A percentile compares a stretch with the other conserved stretches of the same genome.
phyloP scores from a whole-genome alignment of 768 basidiomycete species.

The Boletus rubescentipes region DNA sequence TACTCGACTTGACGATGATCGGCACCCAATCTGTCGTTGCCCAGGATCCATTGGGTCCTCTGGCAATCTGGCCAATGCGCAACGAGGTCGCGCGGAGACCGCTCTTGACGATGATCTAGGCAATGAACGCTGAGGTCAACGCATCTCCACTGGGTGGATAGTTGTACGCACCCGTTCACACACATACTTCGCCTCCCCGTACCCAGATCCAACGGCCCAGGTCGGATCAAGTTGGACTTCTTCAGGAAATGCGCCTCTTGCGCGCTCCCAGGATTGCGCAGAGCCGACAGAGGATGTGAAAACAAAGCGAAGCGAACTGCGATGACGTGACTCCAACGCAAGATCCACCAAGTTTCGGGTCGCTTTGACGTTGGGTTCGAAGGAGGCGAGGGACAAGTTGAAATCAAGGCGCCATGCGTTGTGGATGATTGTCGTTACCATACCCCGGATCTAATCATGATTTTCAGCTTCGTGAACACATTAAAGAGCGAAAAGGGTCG shows the following conservation, averaged over 20 bases:
- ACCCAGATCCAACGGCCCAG: conserved; percentile 33
- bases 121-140: too few relatives aligned
- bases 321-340: conserved; percentile 27
- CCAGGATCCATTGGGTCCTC: conserved; percentile 36
- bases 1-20: too few relatives aligned
- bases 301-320: conserved; percentile 16
- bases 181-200: conserved; percentile 39
- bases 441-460: too few relatives aligned
- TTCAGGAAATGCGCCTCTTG: conserved; percentile 25
- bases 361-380: conserved; percentile 30
- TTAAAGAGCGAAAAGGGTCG: too few relatives aligned
- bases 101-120: conserved; percentile 28
- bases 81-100: conserved; percentile 25
- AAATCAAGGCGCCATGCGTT: too few relatives aligned
- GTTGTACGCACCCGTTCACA: too few relatives aligned
- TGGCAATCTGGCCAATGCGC: conserved; percentile 35
- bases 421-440: too few relatives aligned
- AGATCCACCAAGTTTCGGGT: conserved; percentile 34
- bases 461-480: too few relatives aligned
- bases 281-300: conserved; percentile 26
- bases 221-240: conserved; percentile 30
- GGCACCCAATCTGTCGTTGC: too few relatives aligned
- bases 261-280: not conserved
- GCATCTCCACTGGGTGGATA: too few relatives aligned
- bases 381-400: conserved; percentile 21